A percentile compares a stretch with the other conserved stretches of the same genome.
Evolutionary conservation across 805 yeast genomes (phyloP).

Genomic region (Saccharomycopsis fermentans): DNA sequence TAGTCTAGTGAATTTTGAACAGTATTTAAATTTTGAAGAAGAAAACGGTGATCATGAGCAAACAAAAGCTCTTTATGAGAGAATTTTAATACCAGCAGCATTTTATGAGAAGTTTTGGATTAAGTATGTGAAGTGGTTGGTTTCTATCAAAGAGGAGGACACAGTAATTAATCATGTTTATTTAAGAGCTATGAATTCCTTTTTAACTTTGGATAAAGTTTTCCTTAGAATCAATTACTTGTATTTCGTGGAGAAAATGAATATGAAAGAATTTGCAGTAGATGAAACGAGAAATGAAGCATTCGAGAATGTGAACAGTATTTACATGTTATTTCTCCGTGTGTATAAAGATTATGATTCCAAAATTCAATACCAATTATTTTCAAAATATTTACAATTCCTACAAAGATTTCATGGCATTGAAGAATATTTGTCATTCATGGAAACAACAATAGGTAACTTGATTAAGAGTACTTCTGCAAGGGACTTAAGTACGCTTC

Average conservation of each 20-base stretch:
- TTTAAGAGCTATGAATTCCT: slow-evolving; percentile 38
- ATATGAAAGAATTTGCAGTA: background rate
- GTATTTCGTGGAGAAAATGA: slow-evolving; percentile 10
- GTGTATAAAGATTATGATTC: slow-evolving; percentile 1
- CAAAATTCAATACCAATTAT: background rate
- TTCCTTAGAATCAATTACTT: slow-evolving; percentile 12
- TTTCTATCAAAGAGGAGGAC: slow-evolving; percentile 23
- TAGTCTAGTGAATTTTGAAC: slow-evolving; percentile 45
- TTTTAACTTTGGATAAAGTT: slow-evolving; percentile 23
- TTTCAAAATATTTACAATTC: slow-evolving; percentile 6
- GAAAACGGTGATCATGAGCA: slow-evolving; percentile 23
- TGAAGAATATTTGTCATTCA: slow-evolving; percentile 1
- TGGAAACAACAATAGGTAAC: background rate
- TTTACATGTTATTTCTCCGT: slow-evolving; percentile 1
- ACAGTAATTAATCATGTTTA: slow-evolving; percentile 36
- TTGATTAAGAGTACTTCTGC: background rate
- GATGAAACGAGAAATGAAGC: background rate
- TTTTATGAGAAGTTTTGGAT: slow-evolving; percentile 56
- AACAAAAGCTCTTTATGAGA: slow-evolving; percentile 48
- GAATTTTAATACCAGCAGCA: slow-evolving; percentile 65
- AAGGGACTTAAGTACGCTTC: background rate
- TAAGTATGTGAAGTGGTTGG: slow-evolving; percentile 47
- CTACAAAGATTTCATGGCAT: background rate
- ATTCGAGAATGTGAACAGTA: slow-evolving; percentile 2
- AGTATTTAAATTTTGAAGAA: slow-evolving; percentile 43